Percentiles rank a stretch among this genome's conserved stretches.
phyloP scores from a whole-genome alignment of 352 stramenopile species.

The Phytophthora pseudosyringae region DNA sequence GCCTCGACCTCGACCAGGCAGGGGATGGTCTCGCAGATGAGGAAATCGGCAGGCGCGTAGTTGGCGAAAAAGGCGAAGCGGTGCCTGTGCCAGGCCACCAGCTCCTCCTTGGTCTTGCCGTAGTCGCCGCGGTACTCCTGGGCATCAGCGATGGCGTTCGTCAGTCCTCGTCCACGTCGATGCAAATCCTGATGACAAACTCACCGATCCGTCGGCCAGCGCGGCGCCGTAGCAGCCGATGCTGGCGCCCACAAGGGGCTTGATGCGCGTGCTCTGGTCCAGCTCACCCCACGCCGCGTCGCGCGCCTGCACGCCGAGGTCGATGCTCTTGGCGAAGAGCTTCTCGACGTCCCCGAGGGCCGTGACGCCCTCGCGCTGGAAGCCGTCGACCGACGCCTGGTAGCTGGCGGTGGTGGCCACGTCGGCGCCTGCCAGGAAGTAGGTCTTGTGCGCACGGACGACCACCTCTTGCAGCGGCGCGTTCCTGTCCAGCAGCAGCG shows the following conservation, averaged over 20 bases:
- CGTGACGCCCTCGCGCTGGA: constrained; percentile 69
- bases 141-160: constrained; percentile 1
- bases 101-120: constrained; percentile 61
- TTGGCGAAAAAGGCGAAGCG: constrained; percentile 74
- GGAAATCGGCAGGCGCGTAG: constrained; percentile 62
- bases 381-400: constrained; percentile 86
- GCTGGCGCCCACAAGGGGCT: constrained; percentile 82
- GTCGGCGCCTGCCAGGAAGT: constrained; percentile 81
- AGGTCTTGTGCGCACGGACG: constrained; percentile 70
- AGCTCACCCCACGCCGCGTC: constrained; percentile 59
- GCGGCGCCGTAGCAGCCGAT: constrained; percentile 88
- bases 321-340: constrained; percentile 79
- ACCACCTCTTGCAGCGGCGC: constrained; percentile 62
- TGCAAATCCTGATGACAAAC: constrained; percentile 21
- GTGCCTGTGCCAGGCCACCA: constrained; percentile 80
- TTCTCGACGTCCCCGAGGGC: constrained; percentile 52
- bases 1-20: constrained; percentile 84
- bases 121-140: constrained; percentile 91
- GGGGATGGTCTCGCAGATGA: constrained; percentile 89
- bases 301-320: constrained; percentile 69
- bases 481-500: constrained; percentile 68
- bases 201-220: constrained; percentile 83
- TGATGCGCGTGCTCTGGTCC: constrained; percentile 49
- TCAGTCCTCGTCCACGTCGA: not conserved
- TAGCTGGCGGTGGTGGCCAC: constrained; percentile 87